A percentile compares a stretch with the other conserved stretches of the same genome.
Evolutionary conservation across 768 basidiomycete genomes (phyloP).

Genomic region (Suillus sp.): DNA sequence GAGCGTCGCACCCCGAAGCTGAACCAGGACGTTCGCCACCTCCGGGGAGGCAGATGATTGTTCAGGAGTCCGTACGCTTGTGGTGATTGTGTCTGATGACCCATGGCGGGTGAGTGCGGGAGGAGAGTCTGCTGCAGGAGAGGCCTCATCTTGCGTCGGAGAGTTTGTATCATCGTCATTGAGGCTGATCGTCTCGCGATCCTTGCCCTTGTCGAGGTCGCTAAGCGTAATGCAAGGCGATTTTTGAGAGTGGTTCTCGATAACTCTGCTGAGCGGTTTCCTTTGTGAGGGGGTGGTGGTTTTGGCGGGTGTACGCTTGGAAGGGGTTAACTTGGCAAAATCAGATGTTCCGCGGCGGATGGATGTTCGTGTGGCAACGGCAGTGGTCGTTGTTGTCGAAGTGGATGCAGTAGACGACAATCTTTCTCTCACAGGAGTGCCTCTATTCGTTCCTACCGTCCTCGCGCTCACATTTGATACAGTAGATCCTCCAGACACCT

Average conservation of each 20-base stretch:
- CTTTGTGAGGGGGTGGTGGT: neutral
- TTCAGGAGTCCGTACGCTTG: constrained; percentile 22
- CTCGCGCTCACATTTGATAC: constrained; percentile 34
- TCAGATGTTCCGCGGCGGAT: constrained; percentile 28
- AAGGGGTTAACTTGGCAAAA: constrained; percentile 24
- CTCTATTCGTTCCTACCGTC: constrained; percentile 30
- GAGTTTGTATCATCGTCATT: constrained; percentile 2
- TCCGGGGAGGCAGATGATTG: constrained; percentile 28
- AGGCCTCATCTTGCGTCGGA: constrained; percentile 1
- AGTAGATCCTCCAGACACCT: constrained; percentile 31
- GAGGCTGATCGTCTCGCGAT: constrained; percentile 3
- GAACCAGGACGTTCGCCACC: constrained; percentile 18
- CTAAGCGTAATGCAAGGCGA: constrained; percentile 4
- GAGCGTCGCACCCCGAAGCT: constrained; percentile 68
- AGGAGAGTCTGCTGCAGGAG: constrained; percentile 4
- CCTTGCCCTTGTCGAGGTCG: constrained; percentile 10
- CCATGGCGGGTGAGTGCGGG: constrained; percentile 26
- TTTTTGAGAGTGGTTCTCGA: constrained; percentile 14
- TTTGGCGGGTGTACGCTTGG: constrained; percentile 7
- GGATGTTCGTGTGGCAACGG: constrained; percentile 22
- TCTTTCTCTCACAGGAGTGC: constrained; percentile 19
- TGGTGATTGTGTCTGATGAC: constrained; percentile 32
- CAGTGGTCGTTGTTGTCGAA: neutral
- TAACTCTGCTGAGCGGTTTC: constrained; percentile 16
- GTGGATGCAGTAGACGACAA: constrained; percentile 27